Conservation (phyloP, 1,284 basidiomycete genomes). For the Cystobasidium slooffiae region DNA sequence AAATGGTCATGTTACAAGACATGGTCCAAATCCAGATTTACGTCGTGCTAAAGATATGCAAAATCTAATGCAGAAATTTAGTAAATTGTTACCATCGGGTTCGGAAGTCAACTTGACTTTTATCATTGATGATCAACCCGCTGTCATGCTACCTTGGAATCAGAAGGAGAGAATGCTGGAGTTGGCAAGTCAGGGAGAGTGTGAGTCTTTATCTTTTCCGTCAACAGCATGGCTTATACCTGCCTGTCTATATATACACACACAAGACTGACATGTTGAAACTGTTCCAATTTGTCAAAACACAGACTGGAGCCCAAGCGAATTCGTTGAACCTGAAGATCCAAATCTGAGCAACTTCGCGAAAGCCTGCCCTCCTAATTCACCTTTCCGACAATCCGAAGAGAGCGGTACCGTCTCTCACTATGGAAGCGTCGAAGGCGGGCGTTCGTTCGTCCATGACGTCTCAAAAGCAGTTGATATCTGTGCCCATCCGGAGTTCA, state of each 20-base stretch:
- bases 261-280: not conserved
- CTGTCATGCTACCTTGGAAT: constrained; percentile 59
- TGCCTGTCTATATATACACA: not conserved
- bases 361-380: constrained; percentile 51
- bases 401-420: constrained; percentile 46
- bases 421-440: constrained; percentile 4
- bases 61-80: constrained; percentile 56
- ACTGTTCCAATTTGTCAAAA: not conserved
- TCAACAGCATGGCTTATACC: not conserved
- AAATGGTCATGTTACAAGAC: constrained; percentile 45
- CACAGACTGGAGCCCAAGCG: constrained; percentile 40
- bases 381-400: constrained; percentile 50
- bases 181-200: constrained; percentile 57
- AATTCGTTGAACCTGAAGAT: constrained; percentile 42
- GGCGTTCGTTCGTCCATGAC: constrained; percentile 54
- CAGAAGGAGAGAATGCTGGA: constrained; percentile 57
- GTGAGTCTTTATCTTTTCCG: constrained; percentile 51
- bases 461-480: constrained; percentile 53
- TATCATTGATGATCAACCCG: constrained; percentile 61
- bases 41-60: constrained; percentile 52
- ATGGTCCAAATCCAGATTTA: constrained; percentile 48
- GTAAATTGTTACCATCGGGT: constrained; percentile 55
- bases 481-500: constrained; percentile 54
- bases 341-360: constrained; percentile 44
- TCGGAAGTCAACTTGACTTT: constrained; percentile 57